A percentile compares a stretch with the other conserved stretches of the same genome.
Conservation (phyloP, 2,329 filamentous ascomycete species). For the Trichoderma aggressivum region DNA sequence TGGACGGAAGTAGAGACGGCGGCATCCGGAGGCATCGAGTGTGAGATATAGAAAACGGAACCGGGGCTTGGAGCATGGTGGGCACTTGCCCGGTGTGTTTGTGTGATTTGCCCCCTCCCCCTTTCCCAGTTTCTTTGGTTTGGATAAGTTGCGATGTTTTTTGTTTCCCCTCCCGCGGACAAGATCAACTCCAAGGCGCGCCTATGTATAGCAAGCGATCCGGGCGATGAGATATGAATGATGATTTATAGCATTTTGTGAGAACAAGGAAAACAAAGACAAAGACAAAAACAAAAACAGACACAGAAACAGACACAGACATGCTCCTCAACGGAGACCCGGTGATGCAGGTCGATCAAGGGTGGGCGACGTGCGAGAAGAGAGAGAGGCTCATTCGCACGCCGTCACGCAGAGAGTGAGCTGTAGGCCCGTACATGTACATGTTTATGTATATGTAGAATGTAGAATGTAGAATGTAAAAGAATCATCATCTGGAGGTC, state of each 20-base stretch:
- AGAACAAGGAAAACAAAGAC: not conserved
- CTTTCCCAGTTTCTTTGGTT: conserved; percentile 17
- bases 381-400: not conserved
- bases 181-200: conserved; percentile 16
- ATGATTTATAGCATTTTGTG: conserved; percentile 19
- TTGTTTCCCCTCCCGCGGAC: not conserved
- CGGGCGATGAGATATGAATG: conserved; percentile 20
- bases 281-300: not conserved
- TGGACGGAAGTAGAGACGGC: conserved; percentile 5
- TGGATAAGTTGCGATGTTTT: conserved; percentile 17
- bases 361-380: not conserved
- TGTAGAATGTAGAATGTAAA: too few species aligned
- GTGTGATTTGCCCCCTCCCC: not conserved
- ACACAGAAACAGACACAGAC: not conserved
- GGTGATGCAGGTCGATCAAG: not conserved
- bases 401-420: not conserved
- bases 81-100: conserved; percentile 18
- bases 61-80: conserved; percentile 17
- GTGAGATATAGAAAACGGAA: conserved; percentile 17
- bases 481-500: not conserved
- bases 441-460: not conserved
- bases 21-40: conserved; percentile 16
- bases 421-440: not conserved
- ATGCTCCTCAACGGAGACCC: not conserved
- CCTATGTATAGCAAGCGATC: conserved; percentile 20